phyloP scores from a whole-genome alignment of 129 eudicot genomes.

The Artemisia annua region DNA sequence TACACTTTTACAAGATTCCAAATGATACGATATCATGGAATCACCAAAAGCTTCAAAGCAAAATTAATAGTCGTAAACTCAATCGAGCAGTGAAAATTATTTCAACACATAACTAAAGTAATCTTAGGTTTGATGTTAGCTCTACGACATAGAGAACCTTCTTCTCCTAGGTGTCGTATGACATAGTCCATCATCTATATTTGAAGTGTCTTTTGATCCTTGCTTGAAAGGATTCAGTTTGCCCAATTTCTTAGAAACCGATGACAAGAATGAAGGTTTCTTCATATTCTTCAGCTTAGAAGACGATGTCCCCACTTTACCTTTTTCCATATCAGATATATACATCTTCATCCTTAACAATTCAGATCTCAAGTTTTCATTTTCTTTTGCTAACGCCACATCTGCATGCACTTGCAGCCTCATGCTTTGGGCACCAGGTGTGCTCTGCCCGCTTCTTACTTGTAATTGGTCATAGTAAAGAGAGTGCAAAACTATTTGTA shows the following conservation, averaged over 20 bases:
- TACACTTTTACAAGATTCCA: too few relatives aligned
- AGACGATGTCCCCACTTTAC: constrained; percentile 22
- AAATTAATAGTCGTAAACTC: not conserved
- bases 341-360: constrained; percentile 76
- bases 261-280: constrained; percentile 59
- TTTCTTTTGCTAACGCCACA: constrained; percentile 62
- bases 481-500: constrained; percentile 75
- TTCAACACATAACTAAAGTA: not conserved
- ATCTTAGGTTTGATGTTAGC: not conserved
- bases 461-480: constrained; percentile 73
- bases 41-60: too few relatives aligned
- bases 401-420: constrained; percentile 63
- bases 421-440: constrained; percentile 37
- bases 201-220: constrained; percentile 76
- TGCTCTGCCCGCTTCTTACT: constrained; percentile 50
- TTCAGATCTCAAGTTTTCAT: constrained; percentile 60
- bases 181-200: constrained; percentile 55
- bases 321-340: constrained; percentile 53
- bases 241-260: constrained; percentile 75
- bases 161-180: constrained; percentile 79
- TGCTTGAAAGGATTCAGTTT: constrained; percentile 77
- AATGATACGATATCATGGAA: too few relatives aligned
- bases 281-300: constrained; percentile 11
- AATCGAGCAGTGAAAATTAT: not conserved
- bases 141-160: constrained; percentile 75